These are phyloP conservation scores for Pyrenophora teres DNA, from an alignment of 2,329 filamentous ascomycete genomes.

Conservation along the genomic window DNA sequence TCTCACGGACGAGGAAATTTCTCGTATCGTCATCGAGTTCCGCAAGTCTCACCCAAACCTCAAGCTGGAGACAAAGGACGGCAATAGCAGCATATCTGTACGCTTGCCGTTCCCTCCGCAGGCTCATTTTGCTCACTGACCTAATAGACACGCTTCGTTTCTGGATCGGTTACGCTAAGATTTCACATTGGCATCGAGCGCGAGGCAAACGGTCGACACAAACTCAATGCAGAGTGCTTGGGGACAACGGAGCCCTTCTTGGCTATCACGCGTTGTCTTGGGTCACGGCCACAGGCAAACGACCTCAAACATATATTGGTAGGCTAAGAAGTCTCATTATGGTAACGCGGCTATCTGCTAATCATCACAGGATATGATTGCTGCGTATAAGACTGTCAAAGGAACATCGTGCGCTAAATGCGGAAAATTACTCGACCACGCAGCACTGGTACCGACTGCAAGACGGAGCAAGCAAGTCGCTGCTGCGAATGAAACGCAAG, in stretches of 20 bases:
- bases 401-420: slow-evolving; percentile 42
- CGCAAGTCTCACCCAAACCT: slow-evolving; percentile 33
- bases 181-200: slow-evolving; percentile 38
- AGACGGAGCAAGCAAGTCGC: slow-evolving; percentile 36
- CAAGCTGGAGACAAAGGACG: slow-evolving; percentile 33
- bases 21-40: slow-evolving; percentile 31
- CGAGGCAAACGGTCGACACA: slow-evolving; percentile 31
- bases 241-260: slow-evolving; percentile 34
- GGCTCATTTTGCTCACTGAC: slow-evolving; percentile 6
- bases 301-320: slow-evolving; percentile 44
- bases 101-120: neutral
- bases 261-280: slow-evolving; percentile 42
- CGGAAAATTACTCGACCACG: slow-evolving; percentile 33
- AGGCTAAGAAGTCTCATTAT: slow-evolving; percentile 9
- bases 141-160: slow-evolving; percentile 32
- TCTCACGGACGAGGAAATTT: slow-evolving; percentile 30
- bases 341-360: slow-evolving; percentile 10
- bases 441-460: slow-evolving; percentile 34
- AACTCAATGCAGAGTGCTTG: slow-evolving; percentile 38
- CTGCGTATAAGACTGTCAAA: slow-evolving; percentile 44
- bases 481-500: slow-evolving; percentile 18
- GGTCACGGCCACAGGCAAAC: slow-evolving; percentile 37
- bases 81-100: slow-evolving; percentile 35
- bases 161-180: slow-evolving; percentile 27
- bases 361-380: slow-evolving; percentile 45